A percentile compares a stretch with the other conserved stretches of the same genome.
These are phyloP conservation scores for Tricholoma sp. DNA, from an alignment of 768 basidiomycete species.

Conservation along the genomic window DNA sequence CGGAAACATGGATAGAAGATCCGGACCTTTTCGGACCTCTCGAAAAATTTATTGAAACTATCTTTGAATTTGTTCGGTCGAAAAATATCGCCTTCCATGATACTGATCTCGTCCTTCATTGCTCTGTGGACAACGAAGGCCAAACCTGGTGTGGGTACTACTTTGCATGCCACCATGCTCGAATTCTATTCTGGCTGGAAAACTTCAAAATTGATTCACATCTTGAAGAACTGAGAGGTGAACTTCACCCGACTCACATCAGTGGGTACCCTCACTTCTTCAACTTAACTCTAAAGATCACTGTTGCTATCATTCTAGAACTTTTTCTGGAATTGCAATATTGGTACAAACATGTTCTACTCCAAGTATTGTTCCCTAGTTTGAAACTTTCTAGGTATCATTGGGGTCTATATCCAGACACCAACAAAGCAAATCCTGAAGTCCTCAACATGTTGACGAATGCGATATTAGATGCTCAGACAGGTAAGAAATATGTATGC, in stretches of 20 bases:
- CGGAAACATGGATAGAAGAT: constrained; percentile 36
- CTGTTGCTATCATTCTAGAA: constrained; percentile 14
- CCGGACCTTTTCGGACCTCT: constrained; percentile 20
- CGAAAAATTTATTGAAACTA: not conserved
- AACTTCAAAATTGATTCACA: constrained; percentile 20
- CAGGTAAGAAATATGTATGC: not conserved
- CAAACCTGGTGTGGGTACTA: constrained; percentile 36
- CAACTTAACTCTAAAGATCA: not conserved
- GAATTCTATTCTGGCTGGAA: constrained; percentile 42
- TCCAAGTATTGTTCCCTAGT: not conserved
- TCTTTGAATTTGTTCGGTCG: constrained; percentile 14
- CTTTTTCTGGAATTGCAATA: constrained; percentile 31
- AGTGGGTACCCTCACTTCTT: constrained; percentile 18
- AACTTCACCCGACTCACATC: constrained; percentile 20
- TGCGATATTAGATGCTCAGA: constrained; percentile 15
- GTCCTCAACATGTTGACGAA: constrained; percentile 22
- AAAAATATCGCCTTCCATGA: constrained; percentile 15
- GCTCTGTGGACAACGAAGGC: constrained; percentile 18
- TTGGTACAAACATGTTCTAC: constrained; percentile 20
- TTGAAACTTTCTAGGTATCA: constrained; percentile 23
- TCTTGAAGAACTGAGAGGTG: constrained; percentile 19
- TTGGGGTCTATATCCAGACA: constrained; percentile 28
- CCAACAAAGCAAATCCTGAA: constrained; percentile 15
- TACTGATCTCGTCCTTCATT: constrained; percentile 37
- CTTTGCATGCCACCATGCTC: constrained; percentile 30